phyloP scores from a whole-genome alignment of 257 asterid genomes.

The Nicotiana noctiflora region DNA sequence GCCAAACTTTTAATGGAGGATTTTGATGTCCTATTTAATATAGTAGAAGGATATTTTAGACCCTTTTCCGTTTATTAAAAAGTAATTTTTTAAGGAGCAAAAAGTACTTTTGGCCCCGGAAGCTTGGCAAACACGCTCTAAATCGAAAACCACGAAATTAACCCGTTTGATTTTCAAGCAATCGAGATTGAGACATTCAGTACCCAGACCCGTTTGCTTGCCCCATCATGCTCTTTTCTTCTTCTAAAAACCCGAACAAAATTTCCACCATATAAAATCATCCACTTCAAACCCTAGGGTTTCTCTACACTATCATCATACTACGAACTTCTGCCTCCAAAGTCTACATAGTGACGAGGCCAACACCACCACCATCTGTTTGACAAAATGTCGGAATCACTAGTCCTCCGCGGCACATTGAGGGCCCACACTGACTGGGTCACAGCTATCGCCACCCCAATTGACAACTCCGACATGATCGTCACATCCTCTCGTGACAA shows the following conservation, averaged over 20 bases:
- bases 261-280: too few relatives aligned
- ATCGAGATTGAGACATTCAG: not conserved
- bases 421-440: constrained; percentile 29
- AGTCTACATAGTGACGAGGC: too few relatives aligned
- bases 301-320: not conserved
- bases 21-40: too few relatives aligned
- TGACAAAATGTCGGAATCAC: constrained; percentile 15
- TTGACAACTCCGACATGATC: constrained; percentile 25
- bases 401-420: constrained; percentile 19
- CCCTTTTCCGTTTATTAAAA: too few relatives aligned
- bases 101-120: too few relatives aligned
- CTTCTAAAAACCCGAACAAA: not conserved
- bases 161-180: too few relatives aligned
- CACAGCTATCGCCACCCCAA: constrained; percentile 26
- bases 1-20: too few relatives aligned
- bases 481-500: constrained; percentile 26
- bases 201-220: not conserved
- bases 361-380: not conserved
- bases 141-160: too few relatives aligned
- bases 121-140: too few relatives aligned
- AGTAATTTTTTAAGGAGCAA: too few relatives aligned
- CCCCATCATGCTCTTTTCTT: not conserved
- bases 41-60: too few relatives aligned
- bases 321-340: not conserved
- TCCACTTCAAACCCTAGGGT: not conserved